Evolutionary conservation across 73 alveolate genomes (phyloP).

Genomic region (Paramecium biaurelia): DNA sequence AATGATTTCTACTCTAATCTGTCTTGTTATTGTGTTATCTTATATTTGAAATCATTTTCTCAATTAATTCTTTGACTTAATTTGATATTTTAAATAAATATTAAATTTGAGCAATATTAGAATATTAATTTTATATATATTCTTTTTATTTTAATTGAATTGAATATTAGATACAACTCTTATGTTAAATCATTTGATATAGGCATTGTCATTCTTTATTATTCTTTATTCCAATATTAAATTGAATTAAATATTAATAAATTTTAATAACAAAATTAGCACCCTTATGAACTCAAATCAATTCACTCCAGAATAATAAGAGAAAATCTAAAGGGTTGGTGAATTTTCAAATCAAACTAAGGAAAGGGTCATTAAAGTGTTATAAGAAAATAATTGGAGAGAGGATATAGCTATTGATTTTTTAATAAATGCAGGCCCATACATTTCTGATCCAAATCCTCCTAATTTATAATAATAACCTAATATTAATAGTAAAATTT

Average conservation of each 20-base stretch:
- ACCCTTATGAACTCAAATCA: not conserved
- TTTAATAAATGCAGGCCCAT: not conserved
- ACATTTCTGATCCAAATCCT: not conserved
- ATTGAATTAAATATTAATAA: not conserved
- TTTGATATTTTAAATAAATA: not conserved
- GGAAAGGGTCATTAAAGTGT: not conserved
- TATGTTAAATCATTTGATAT: not conserved
- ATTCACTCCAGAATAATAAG: not conserved
- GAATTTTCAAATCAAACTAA: not conserved
- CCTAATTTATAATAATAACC: not conserved
- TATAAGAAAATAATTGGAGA: not conserved
- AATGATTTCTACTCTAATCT: not conserved
- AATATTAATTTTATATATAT: not conserved
- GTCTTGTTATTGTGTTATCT: not conserved
- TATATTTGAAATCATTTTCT: conserved; percentile 14
- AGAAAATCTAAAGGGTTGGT: not conserved
- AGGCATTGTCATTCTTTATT: not conserved
- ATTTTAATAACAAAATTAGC: not conserved
- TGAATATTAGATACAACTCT: no score
- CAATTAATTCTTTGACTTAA: not conserved
- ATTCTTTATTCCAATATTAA: not conserved
- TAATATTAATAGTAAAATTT: not conserved
- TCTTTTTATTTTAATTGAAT: not conserved
- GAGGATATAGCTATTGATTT: not conserved
- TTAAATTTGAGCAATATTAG: not conserved